A percentile compares a stretch with the other conserved stretches of the same genome.
phyloP scores from a whole-genome alignment of 352 stramenopile species.

The Phytophthora pisi region DNA sequence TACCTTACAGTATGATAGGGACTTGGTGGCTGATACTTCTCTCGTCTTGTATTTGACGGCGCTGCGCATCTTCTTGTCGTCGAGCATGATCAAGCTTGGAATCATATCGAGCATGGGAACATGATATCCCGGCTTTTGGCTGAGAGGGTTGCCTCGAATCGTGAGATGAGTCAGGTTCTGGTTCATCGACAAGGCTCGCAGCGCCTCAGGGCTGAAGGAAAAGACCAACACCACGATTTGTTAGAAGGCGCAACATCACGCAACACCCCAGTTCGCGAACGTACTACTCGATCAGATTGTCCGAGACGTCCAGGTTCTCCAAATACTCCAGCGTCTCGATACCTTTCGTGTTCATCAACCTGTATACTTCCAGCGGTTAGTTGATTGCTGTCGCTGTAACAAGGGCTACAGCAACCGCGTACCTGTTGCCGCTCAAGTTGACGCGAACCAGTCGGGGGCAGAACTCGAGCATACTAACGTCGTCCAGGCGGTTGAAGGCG shows the following conservation, averaged over 20 bases:
- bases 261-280: constrained; percentile 2
- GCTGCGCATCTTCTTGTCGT: constrained; percentile 77
- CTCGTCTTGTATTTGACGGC: constrained; percentile 47
- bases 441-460: constrained; percentile 61
- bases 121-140: constrained; percentile 63
- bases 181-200: constrained; percentile 71
- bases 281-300: constrained; percentile 82
- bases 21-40: constrained; percentile 48
- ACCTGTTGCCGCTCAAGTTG: constrained; percentile 80
- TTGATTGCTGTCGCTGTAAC: not conserved
- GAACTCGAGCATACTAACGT: constrained; percentile 70
- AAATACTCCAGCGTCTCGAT: constrained; percentile 68
- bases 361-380: constrained; percentile 17
- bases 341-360: constrained; percentile 62
- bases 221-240: not conserved
- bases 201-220: constrained; percentile 54
- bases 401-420: not conserved
- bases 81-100: constrained; percentile 71
- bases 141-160: constrained; percentile 72
- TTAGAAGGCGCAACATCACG: not conserved
- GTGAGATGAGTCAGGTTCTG: constrained; percentile 70
- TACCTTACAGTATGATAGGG: constrained; percentile 74
- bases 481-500: constrained; percentile 66
- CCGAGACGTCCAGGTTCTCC: constrained; percentile 70
- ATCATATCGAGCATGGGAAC: constrained; percentile 79